phyloP scores from a whole-genome alignment of 345 rosid genomes.

The Arabis alpina region DNA sequence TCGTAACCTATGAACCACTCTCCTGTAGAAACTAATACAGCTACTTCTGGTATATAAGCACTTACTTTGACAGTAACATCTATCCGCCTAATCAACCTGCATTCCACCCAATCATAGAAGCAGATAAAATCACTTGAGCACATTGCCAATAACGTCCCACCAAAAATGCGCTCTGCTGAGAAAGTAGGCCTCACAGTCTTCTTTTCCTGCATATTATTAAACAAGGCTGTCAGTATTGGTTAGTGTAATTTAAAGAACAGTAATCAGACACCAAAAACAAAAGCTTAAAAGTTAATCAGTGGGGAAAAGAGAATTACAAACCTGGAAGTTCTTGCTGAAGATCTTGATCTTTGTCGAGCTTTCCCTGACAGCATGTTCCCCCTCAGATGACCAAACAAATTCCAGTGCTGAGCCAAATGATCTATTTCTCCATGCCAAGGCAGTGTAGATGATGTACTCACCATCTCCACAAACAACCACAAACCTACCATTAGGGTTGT shows the following conservation, averaged over 20 bases:
- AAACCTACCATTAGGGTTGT: constrained; percentile 96
- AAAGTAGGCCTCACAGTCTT: constrained; percentile 83
- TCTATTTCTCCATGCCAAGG: constrained; percentile 98
- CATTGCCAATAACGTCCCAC: constrained; percentile 91
- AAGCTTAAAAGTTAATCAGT: constrained; percentile 2
- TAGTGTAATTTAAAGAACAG: constrained; percentile 8
- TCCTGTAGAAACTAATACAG: constrained; percentile 8
- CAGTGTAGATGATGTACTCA: constrained; percentile 94
- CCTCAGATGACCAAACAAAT: constrained; percentile 94
- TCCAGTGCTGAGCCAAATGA: constrained; percentile 97
- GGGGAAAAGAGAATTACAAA: constrained; percentile 41
- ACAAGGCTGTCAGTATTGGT: constrained; percentile 26
- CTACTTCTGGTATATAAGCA: constrained; percentile 16
- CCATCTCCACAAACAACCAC: constrained; percentile 99
- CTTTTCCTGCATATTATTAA: constrained; percentile 74
- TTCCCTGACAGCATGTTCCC: constrained; percentile 96
- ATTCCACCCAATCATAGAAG: constrained; percentile 97
- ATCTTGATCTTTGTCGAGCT: constrained; percentile 89
- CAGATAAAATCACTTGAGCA: constrained; percentile 97
- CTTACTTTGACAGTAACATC: constrained; percentile 96
- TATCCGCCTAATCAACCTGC: constrained; percentile 90
- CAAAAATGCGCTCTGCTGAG: constrained; percentile 84
- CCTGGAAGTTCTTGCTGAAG: constrained; percentile 95
- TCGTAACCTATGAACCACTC: constrained; percentile 9
- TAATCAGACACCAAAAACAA: not conserved